These are phyloP conservation scores for Myriosclerotinia curreyana DNA, from an alignment of 2,329 filamentous ascomycete genomes.

Conservation along the genomic window DNA sequence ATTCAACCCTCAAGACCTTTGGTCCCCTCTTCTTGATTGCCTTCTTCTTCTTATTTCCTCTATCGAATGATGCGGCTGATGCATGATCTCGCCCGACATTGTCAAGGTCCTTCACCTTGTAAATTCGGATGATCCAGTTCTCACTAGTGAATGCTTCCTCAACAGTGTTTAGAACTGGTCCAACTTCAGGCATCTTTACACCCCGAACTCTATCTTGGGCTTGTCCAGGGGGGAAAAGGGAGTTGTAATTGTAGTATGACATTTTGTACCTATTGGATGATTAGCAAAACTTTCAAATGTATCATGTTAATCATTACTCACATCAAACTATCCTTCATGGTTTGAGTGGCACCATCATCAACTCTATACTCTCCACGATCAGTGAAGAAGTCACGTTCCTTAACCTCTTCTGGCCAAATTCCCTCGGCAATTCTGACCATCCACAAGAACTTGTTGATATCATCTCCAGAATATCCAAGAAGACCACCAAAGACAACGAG, in stretches of 20 bases:
- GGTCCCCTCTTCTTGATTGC: slow-evolving; percentile 67
- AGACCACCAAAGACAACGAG: slow-evolving; percentile 94
- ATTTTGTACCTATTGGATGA: slow-evolving; percentile 83
- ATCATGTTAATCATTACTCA: slow-evolving; percentile 49
- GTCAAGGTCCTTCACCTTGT: slow-evolving; percentile 99
- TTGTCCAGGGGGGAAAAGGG: slow-evolving; percentile 87
- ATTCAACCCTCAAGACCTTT: slow-evolving; percentile 69
- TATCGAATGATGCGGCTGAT: slow-evolving; percentile 66
- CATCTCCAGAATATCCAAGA: slow-evolving; percentile 94
- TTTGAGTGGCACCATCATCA: slow-evolving; percentile 86
- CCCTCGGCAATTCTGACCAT: slow-evolving; percentile 99
- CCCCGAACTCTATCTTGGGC: slow-evolving; percentile 86
- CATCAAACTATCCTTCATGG: slow-evolving; percentile 99
- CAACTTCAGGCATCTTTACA: slow-evolving; percentile 73
- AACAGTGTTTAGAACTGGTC: slow-evolving; percentile 80
- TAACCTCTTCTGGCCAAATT: slow-evolving; percentile 99
- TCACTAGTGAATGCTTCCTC: slow-evolving; percentile 98
- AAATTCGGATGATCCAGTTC: slow-evolving; percentile 99
- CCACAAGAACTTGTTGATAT: slow-evolving; percentile 99
- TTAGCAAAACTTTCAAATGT: slow-evolving; percentile 29
- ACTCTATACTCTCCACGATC: slow-evolving; percentile 90
- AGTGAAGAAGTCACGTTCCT: slow-evolving; percentile 96
- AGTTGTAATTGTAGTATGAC: slow-evolving; percentile 98
- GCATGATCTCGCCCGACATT: slow-evolving; percentile 89
- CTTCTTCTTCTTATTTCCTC: slow-evolving; percentile 83